phyloP scores from a whole-genome alignment of 139 green algal species.

The Ettlia oleoabundans region DNA sequence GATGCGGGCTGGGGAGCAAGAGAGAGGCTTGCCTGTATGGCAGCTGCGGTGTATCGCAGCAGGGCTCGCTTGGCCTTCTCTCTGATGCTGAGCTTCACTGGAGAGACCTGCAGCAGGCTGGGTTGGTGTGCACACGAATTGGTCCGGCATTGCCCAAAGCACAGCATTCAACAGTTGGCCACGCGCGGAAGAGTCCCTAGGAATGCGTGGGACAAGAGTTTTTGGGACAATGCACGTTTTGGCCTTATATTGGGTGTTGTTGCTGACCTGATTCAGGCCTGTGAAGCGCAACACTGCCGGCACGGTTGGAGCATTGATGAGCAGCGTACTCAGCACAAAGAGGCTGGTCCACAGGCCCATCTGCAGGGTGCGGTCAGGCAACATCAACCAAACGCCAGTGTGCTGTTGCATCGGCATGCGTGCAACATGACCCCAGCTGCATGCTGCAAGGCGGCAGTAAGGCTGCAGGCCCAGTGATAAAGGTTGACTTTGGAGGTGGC shows the following conservation, averaged over 20 bases:
- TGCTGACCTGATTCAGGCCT: constrained; percentile 2
- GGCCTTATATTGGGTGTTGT: too few species aligned
- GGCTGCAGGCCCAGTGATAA: too few species aligned
- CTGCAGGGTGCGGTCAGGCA: too few species aligned
- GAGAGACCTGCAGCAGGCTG: constrained; percentile 24
- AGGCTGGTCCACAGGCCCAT: constrained; percentile 77
- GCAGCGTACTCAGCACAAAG: constrained; percentile 85
- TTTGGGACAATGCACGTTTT: neutral
- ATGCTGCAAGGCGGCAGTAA: too few species aligned
- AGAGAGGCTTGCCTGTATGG: constrained; percentile 44
- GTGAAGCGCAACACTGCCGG: constrained; percentile 34
- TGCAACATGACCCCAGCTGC: too few species aligned
- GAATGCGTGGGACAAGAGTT: neutral
- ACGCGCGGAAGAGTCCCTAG: neutral
- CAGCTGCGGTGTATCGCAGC: constrained; percentile 57
- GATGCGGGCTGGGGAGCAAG: too few species aligned
- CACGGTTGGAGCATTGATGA: constrained; percentile 77
- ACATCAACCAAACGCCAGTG: too few species aligned
- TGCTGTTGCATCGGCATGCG: too few species aligned
- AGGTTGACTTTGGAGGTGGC: too few species aligned
- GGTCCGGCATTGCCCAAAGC: neutral
- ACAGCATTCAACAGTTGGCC: neutral
- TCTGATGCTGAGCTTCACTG: constrained; percentile 40
- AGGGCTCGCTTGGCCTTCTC: constrained; percentile 64
- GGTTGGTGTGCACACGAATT: neutral